Evolutionary conservation across 371 early-diverging fungal species (phyloP).

Genomic region (Mucor racemosus): DNA sequence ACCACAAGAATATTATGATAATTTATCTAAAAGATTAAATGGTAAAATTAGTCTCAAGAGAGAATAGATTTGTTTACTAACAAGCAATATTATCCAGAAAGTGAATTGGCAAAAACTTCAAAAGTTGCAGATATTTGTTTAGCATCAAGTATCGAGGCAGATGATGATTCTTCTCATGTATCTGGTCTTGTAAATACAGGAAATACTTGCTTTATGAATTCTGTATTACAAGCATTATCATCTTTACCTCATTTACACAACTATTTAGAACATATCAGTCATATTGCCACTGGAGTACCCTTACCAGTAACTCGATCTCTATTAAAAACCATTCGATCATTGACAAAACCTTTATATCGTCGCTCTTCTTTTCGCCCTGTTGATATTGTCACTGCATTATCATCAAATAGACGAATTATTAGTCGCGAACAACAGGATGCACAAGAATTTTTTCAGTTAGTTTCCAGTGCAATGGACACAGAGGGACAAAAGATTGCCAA

Average conservation of each 20-base stretch:
- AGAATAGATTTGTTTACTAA: not conserved
- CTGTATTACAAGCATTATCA: conserved; percentile 79
- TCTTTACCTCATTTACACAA: conserved; percentile 43
- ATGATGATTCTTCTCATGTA: conserved; percentile 25
- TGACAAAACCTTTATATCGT: conserved; percentile 34
- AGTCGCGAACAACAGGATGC: conserved; percentile 90
- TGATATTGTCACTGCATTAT: conserved; percentile 41
- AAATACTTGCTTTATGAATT: conserved; percentile 92
- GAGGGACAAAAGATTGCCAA: conserved; percentile 50
- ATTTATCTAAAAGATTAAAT: conserved; percentile 16
- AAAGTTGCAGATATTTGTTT: conserved; percentile 26
- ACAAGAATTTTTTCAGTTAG: conserved; percentile 88
- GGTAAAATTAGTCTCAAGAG: conserved; percentile 10
- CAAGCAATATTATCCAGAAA: conserved; percentile 13
- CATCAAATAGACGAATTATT: conserved; percentile 50
- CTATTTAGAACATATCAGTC: conserved; percentile 34
- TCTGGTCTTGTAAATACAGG: conserved; percentile 84
- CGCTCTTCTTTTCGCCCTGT: conserved; percentile 41
- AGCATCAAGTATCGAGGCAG: conserved; percentile 7
- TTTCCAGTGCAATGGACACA: conserved; percentile 73
- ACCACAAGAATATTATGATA: conserved; percentile 30
- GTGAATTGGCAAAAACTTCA: conserved; percentile 17
- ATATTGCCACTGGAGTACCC: conserved; percentile 17
- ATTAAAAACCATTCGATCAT: conserved; percentile 34
- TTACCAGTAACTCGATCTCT: conserved; percentile 47